Evolutionary conservation across 2,329 filamentous ascomycete species (phyloP), one percentile per base, ranked within the genome.

Genomic region (Ophiostoma tasmaniense): DNA sequence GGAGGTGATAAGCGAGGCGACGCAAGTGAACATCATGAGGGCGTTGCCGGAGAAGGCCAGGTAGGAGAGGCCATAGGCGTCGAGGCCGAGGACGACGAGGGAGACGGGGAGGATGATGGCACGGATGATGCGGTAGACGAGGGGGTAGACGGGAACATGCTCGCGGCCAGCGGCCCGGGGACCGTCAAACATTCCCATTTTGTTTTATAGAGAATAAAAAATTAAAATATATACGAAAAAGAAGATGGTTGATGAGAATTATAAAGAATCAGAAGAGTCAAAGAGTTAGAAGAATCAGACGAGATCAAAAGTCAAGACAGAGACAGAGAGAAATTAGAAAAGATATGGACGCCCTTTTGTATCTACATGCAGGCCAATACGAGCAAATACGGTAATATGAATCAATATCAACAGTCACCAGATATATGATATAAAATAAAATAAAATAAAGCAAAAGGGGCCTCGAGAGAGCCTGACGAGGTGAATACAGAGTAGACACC

Each of bases 121-220:
- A 39, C 82, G 79, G 6, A 83, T 69, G 59, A 76, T 76, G 42
- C 81, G 78, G 74, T 82, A 82, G 25, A 78, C 78, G 52, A 73
- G 76, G 20, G 83, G 81, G 52, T 81, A 83, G 35, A 77, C 68
- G n/a, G 81, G 81, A 30, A 83, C 76, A 70, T 83, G 81, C 72
- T 83, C 81, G 70, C 74, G 76, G 45, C 81, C 81, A n/a, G 75
- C 70, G 7, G 72, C 71, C 28, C 79, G 77, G 52, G 74, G 35
- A 10, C 62, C 62, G 17, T 39, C 30, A 25, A 64, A 64, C 62
- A 64, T 22, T 35, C n/a, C 50, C 50, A 55, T 55, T 25, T 22
- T 55, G 50, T 4, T 39, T 13, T 11, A 1, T 39, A 13, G 37
- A 2, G 2, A 13, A 3, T 39, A 14, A 14, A 14, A 37, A 10